Base-by-base conservation (phyloP, 2,329 filamentous ascomycete species). In the Ophiostoma sp. region DNA sequence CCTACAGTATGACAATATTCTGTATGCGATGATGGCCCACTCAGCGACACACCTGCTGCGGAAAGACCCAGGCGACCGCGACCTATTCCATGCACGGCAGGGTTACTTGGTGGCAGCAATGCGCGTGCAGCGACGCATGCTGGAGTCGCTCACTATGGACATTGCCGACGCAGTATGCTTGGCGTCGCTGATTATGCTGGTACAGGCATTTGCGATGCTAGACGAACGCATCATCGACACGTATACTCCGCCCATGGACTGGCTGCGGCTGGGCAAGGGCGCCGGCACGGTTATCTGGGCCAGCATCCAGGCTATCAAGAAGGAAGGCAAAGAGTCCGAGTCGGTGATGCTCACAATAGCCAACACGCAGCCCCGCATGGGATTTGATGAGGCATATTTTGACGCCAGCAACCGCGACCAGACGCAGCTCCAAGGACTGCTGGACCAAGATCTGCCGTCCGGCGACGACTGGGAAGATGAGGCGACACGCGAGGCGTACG, bases 311-410 rank as follows among this genome's bases (percentile, higher is more conserved):
- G 73, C 74, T 20, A 73, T 76, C 35, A 8, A 71, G 4, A 71
- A 71, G 17, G 67, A 72, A 11, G 71, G 70, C 35, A 68, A 71
- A 23, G 69, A 71, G n/a, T 66, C 54, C 36, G 66, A 66, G 23
- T 75, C 73, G 4, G 71, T 36, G 70, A 72, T 75, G 71, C 67
- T 70, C 13, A 69, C 69, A 31, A 70, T 75, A 15, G 72, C 73
- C 62, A 73, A 70, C 33, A 69, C 73, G 13, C 73, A 73, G 64
- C 76, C 76, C 0, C 68, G 70, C 7, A 74, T 76, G 31, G 74
- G 73, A n/a, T 70, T 70, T n/a, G 75, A 76, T 71, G 72, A 76
- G 62, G 72, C 73, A 15, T 76, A 76, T 69, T 76, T 76, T 72
- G 71, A 71, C 48, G 72, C 74, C 11, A 67, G 67, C 57, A 74